Base-by-base conservation (phyloP, 371 early-diverging fungal genomes). In the Lichtheimia ramosa region DNA sequence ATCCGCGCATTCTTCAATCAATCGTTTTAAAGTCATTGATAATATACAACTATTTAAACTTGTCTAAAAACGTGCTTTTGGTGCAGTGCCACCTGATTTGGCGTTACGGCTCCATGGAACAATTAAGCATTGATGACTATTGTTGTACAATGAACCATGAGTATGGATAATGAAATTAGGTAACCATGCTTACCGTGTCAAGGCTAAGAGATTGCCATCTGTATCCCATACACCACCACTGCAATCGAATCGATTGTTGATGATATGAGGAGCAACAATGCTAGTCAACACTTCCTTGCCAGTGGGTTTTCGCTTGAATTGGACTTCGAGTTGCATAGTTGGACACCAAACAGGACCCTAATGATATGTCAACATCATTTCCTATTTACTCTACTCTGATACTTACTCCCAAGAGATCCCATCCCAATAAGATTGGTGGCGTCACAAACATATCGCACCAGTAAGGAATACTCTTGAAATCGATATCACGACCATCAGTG, bases 291-390 rank as follows among this genome's bases (percentile, higher is more conserved):
- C 53, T 34, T 70, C 62, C 39, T 56, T 57, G 15, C 73, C 71
- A 6, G 43, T 16, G 12, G 75, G 72, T 20, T 63, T 64, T 20
- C 64, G 42, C 57, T 81, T 81, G 63, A 81, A 81, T 28, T 73
- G 70, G 5, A 81, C 64, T 43, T 77, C 75, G 12, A 81, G 25
- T 46, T 77, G 75, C 77, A 81, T 75, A 2, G 81, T 81, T 0
- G 77, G 74, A 28, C 69, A 75, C 81, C 81, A 81, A 3, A 71
- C 59, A 2, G 59, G 59, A 3, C 70, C 71, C 54, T 7, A 28
- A 10, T 42, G 27, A 6, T 25, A 43, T 49, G 18, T 50, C 8
- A 48, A 42, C 71, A 71, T 16, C 58, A 39, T 51, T 54, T 65
- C n/a, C 56, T 42, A 54, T 66, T 66, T 27, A 61, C 57, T 21